Base-by-base conservation (phyloP, 306 rosid species). In the Sphenostylis stenocarpa region DNA sequence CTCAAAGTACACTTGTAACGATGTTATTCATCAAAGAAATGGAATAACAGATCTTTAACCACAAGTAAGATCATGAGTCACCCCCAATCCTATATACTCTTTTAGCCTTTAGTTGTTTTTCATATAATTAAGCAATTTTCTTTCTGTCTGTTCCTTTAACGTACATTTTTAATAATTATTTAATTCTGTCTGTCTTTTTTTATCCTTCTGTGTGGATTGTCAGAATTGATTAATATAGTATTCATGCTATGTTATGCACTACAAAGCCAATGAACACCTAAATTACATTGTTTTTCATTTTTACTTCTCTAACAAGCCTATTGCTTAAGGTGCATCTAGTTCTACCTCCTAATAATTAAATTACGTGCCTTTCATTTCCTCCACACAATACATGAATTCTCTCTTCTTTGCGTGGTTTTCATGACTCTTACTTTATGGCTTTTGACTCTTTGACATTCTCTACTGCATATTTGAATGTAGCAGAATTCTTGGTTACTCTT, bases 191-290 rank as follows among this genome's bases (percentile, higher is more conserved):
- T 45, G 7, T 33, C n/a, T n/a, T n/a, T n/a, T n/a, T n/a, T n/a
- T n/a, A n/a, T 8, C 38, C 34, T 20, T 65, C 55, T 64, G 52
- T 68, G 28, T 28, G 19, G 16, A n/a, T 39, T 49, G n/a, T 48
- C 68, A 75, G 21, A 75, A 47, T 61, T 17, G 20, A 47, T 51
- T 2, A 15, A 33, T 20, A 43, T 47, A 48, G 17, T n/a, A 23
- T 56, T n/a, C 38, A 36, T 58, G 65, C 41, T 28, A 15, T 26
- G 28, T 3, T 21, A 29, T 7, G 56, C 28, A 75, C 28, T 48
- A 81, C 58, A 53, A 61, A 17, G 33, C 49, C 67, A 71, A 57
- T 72, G 17, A 72, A 73, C 63, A 82, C 81, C 81, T 80, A 72
- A 77, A 53, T 51, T 76, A 68, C 73, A 56, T 60, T 67, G 78